A percentile compares a stretch with the other conserved stretches of the same genome.
These are phyloP conservation scores for Solanum hybrid DNA, from an alignment of 305 asterid genomes.

Conservation along the genomic window DNA sequence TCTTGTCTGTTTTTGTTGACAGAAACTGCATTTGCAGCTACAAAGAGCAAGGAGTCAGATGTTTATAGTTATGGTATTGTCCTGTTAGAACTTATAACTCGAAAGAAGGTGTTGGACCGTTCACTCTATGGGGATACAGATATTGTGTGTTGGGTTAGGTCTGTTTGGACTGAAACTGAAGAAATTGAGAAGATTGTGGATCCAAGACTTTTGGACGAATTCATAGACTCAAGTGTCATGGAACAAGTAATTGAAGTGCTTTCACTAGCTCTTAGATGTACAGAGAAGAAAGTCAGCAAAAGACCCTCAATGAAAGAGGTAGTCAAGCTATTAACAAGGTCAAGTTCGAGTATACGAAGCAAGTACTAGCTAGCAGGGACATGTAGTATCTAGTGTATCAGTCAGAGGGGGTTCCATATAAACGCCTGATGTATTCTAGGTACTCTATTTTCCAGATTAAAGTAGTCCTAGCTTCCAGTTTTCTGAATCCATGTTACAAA, in stretches of 20 bases:
- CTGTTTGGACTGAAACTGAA: slow-evolving; percentile 30
- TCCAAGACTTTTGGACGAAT: slow-evolving; percentile 40
- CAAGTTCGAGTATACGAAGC: slow-evolving; percentile 26
- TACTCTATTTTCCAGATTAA: neutral
- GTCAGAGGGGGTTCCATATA: neutral
- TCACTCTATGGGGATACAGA: slow-evolving; percentile 38
- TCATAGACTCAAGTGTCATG: slow-evolving; percentile 41
- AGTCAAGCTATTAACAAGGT: slow-evolving; percentile 42
- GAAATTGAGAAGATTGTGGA: slow-evolving; percentile 45
- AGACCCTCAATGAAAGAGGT: slow-evolving; percentile 84
- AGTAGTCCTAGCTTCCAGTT: neutral
- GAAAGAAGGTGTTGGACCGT: slow-evolving; percentile 54
- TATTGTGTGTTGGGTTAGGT: slow-evolving; percentile 46
- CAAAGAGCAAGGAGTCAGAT: slow-evolving; percentile 57
- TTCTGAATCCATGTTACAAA: neutral
- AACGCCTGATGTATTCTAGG: neutral
- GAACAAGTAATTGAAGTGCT: slow-evolving; percentile 45
- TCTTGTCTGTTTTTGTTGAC: slow-evolving; percentile 13
- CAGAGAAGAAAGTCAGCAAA: slow-evolving; percentile 40
- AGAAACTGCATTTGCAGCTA: slow-evolving; percentile 61
- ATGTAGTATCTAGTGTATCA: neutral
- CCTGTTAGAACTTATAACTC: slow-evolving; percentile 59
- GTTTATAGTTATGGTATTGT: slow-evolving; percentile 82
- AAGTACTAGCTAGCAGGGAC: slow-evolving; percentile 9
- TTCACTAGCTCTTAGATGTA: slow-evolving; percentile 59